Base-by-base conservation (phyloP, 306 rosid genomes). In the Acacia confusa region DNA sequence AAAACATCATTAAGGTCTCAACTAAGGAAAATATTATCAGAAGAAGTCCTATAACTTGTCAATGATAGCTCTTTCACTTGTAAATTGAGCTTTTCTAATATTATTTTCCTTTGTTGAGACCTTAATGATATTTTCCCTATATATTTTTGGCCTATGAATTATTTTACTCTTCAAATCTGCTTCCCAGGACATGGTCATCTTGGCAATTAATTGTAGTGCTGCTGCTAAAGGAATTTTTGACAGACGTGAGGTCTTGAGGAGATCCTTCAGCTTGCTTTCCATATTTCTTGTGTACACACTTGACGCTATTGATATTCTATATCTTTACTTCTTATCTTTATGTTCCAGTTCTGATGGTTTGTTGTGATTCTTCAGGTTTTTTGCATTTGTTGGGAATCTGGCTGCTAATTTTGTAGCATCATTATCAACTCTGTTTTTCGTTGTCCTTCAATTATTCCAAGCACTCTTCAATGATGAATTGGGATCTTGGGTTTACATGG, bases 141-240 rank as follows among this genome's bases (percentile, higher is more conserved):
- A 15, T 61, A 72, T 71, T 80, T 79, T 44, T 78, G 34, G 58
- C 72, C 74, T 65, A 13, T 15, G 64, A 80, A 58, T 86, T 78
- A 75, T 80, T 79, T 45, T 17, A 12, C 76, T 80, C 80, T 82
- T 63, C 78, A 76, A 77, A 40, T 57, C 48, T 55, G 34, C 75
- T 58, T 34, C 81, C 65, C 92, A 95, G 98, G 96, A 93, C 78
- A 83, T 86, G 28, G 88, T 91, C 84, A 84, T 95, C 77, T 79
- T 95, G 81, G 97, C 95, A 72, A 87, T 95, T 80, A 95, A 95
- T 81, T 85, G 94, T 85, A 71, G 90, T 5, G 82, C 85, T 66
- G 86, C 97, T 45, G 90, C 98, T 72, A 89, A 84, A 79, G 83
- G 71, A 13, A 74, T 55, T 63, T 88, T 90, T 50, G 84, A 89